Conservation (phyloP, 2,329 filamentous ascomycete species). For the Apiospora saccharicola region DNA sequence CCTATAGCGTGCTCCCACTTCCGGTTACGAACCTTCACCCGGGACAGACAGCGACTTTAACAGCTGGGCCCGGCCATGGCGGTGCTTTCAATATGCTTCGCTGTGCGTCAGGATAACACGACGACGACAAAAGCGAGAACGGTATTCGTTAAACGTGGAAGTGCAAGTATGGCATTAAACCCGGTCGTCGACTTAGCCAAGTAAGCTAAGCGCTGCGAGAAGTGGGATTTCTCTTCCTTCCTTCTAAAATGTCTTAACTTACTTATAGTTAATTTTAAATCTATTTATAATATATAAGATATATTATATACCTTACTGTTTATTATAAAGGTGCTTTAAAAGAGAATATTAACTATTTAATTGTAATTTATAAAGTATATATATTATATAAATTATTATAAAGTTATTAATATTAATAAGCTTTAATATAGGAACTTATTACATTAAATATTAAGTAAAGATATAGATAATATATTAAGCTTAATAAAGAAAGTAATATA, state of each 20-base stretch:
- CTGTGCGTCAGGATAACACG: not conserved
- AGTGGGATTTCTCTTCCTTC: not conserved
- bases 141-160: not conserved
- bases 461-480: too few species aligned
- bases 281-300: not conserved
- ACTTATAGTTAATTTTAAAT: too few species aligned
- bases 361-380: not conserved
- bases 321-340: not conserved
- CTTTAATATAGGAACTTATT: too few species aligned
- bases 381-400: not conserved
- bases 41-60: not conserved
- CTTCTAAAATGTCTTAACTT: not conserved
- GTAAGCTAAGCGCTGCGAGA: slow-evolving; percentile 1
- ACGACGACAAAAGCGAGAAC: not conserved
- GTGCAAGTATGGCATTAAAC: not conserved
- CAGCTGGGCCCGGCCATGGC: not conserved
- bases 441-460: too few species aligned
- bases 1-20: not conserved
- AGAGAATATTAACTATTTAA: not conserved
- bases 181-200: not conserved
- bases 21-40: not conserved
- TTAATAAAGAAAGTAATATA: too few species aligned
- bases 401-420: too few species aligned
- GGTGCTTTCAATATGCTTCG: not conserved
- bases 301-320: not conserved